Percentiles rank a stretch among this genome's conserved stretches.
Conservation (phyloP, 495 filamentous ascomycete genomes). For the Hypoxylon trugodes region DNA sequence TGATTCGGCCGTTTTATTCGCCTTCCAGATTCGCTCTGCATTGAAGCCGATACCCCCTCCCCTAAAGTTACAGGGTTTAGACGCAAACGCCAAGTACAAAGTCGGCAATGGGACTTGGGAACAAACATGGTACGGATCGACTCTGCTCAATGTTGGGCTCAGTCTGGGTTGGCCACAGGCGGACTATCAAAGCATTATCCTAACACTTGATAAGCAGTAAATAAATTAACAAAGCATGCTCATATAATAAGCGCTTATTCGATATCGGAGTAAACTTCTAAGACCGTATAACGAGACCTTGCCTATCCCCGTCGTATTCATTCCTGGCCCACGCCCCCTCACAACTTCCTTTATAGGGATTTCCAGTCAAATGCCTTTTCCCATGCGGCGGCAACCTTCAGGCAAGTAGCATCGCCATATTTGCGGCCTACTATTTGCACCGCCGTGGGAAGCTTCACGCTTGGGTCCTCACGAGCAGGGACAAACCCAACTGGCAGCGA, state of each 20-base stretch:
- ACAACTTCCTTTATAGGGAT: constrained; percentile 4
- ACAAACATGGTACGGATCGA: constrained; percentile 53
- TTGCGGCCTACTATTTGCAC: constrained; percentile 66
- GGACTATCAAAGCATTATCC: constrained; percentile 55
- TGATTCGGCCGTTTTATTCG: constrained; percentile 56
- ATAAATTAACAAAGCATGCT: background rate
- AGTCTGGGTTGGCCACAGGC: constrained; percentile 47
- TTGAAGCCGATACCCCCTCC: constrained; percentile 56
- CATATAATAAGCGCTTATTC: no score
- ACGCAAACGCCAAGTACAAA: constrained; percentile 52
- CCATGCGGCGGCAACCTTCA: constrained; percentile 61
- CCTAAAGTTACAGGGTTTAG: constrained; percentile 57
- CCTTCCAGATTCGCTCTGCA: constrained; percentile 56
- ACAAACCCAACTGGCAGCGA: constrained; percentile 63
- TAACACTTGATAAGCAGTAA: constrained; percentile 52
- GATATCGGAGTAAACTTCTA: no score
- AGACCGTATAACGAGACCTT: no score
- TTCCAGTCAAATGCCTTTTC: constrained; percentile 61
- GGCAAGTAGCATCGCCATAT: constrained; percentile 58
- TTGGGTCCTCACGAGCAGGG: constrained; percentile 50
- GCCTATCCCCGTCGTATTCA: no score
- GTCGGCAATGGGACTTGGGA: constrained; percentile 54
- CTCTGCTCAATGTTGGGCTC: constrained; percentile 60
- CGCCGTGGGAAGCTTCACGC: constrained; percentile 61
- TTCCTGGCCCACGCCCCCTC: no score